phyloP scores from a whole-genome alignment of 73 alveolate species.

The Paramecium sexaurelia region DNA sequence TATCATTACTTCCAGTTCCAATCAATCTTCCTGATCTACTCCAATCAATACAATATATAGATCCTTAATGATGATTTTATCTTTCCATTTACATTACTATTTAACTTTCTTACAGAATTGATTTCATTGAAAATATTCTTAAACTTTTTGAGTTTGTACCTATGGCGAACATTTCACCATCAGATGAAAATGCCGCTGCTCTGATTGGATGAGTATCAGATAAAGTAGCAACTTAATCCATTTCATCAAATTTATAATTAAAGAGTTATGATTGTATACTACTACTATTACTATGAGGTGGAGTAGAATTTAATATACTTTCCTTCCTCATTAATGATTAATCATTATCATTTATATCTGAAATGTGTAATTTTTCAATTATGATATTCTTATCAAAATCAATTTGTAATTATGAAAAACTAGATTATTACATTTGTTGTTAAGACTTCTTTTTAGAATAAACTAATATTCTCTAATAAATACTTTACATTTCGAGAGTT shows the following conservation, averaged over 20 bases:
- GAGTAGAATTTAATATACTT: neutral
- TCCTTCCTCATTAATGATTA: neutral
- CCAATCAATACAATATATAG: constrained; percentile 97
- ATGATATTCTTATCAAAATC: constrained; percentile 18
- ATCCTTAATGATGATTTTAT: constrained; percentile 93
- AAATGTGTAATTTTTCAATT: constrained; percentile 27
- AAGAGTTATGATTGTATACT: neutral
- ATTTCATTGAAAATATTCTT: constrained; percentile 88
- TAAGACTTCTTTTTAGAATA: neutral
- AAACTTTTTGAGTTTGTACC: constrained; percentile 97
- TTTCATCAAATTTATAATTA: constrained; percentile 68
- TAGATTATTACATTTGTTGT: neutral
- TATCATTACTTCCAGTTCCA: constrained; percentile 97
- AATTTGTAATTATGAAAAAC: neutral
- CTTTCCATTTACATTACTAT: constrained; percentile 78
- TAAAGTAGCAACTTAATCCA: constrained; percentile 72
- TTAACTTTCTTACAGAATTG: constrained; percentile 74
- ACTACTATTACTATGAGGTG: neutral
- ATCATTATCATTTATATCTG: constrained; percentile 27
- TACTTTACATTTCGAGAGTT: neutral
- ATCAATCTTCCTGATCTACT: constrained; percentile 83
- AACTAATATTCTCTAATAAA: neutral
- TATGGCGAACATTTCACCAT: constrained; percentile 93
- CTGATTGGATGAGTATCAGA: constrained; percentile 94
- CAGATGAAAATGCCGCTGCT: constrained; percentile 92